phyloP scores from a whole-genome alignment of 2,329 filamentous ascomycete genomes.

The Phialophora tarda region DNA sequence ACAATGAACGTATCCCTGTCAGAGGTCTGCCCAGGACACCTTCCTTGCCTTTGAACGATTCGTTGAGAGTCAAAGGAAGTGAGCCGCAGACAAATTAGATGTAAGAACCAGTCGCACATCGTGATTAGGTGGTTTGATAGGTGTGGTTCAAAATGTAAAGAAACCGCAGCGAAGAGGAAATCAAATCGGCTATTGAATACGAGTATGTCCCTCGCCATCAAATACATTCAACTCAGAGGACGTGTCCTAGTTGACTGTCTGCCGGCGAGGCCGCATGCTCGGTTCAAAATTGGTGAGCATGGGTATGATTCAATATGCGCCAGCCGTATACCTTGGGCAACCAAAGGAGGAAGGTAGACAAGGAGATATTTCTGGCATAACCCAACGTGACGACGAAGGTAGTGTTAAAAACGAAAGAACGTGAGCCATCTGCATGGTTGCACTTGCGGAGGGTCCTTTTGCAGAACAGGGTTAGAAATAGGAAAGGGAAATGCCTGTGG shows the following conservation, averaged over 20 bases:
- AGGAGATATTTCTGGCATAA: slow-evolving; percentile 85
- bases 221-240: slow-evolving; percentile 73
- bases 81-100: background rate
- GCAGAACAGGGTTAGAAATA: background rate
- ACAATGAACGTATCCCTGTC: too few relatives aligned
- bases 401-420: background rate
- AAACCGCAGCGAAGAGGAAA: background rate
- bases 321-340: slow-evolving; percentile 94
- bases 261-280: slow-evolving; percentile 69
- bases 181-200: background rate
- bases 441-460: background rate
- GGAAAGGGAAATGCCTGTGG: background rate
- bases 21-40: background rate
- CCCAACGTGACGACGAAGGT: background rate
- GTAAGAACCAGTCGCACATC: background rate
- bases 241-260: slow-evolving; percentile 72
- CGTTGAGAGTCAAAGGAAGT: background rate
- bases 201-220: slow-evolving; percentile 80
- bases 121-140: too few relatives aligned
- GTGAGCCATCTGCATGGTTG: background rate
- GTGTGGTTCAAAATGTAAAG: too few relatives aligned
- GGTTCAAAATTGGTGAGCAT: slow-evolving; percentile 42
- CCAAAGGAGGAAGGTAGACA: slow-evolving; percentile 65
- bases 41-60: background rate
- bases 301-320: slow-evolving; percentile 72